Evolutionary conservation across 2,329 filamentous ascomycete genomes (phyloP), one percentile per base, ranked within the genome.

Genomic region (Neopestalotiopsis rosae): DNA sequence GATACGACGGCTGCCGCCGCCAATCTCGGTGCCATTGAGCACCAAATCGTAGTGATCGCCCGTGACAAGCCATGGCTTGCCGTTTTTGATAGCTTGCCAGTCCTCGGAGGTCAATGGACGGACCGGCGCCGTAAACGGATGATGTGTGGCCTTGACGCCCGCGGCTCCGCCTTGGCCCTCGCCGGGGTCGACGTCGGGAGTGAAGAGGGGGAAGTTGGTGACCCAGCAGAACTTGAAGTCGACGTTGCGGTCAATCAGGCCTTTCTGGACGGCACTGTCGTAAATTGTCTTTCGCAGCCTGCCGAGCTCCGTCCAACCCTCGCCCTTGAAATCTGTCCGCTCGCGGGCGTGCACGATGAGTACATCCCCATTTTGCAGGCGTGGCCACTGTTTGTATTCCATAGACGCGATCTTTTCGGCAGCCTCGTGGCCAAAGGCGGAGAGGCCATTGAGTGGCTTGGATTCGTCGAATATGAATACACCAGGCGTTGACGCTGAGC

Each of bases 21-120:
- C 96, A 1, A 99, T 88, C 80, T 99, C 96, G 5, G 97, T 90
- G 4, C 96, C 96, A 78, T 99, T 99, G 74, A 98, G 89, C 0
- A 99, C 95, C 14, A 99, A 89, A 75, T 99, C 96, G 81, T 98
- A 99, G 78, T 97, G 95, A 75, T 97, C 95, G 3, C 92, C 97
- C 73, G 87, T 89, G 1, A 90, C 94, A 61, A 86, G 81, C 0
- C 94, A 85, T 0, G 96, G 95, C 32, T 34, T 30, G 32, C 59
- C 59, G 30, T 14, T n/a, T 13, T n/a, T 32, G 56, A 94, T 86
- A 0, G 86, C 90, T 49, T 90, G 84, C 1, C 98, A 88, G 0
- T 94, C 81, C 52, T 94, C 91, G 17, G 97, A 87, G 77, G 98
- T 95, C 4, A 84, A 82, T 0, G 86, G 80, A 0, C 89, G 89